Percentiles rank a stretch among this genome's conserved stretches.
These are phyloP conservation scores for Apophysomyces trapeziformis DNA, from an alignment of 371 early-diverging fungal genomes.

Conservation along the genomic window DNA sequence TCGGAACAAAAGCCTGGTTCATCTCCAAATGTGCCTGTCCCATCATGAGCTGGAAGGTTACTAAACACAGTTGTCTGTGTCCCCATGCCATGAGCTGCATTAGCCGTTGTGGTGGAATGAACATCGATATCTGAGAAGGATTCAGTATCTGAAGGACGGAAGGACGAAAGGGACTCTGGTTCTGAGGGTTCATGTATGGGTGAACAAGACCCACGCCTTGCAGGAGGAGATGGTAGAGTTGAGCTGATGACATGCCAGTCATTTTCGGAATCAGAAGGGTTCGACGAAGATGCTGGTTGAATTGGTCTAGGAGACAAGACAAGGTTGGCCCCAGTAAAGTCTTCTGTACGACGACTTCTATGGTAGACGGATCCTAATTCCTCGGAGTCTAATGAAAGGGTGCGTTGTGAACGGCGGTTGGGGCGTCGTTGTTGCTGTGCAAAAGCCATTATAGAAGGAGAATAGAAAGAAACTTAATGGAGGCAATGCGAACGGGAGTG, in stretches of 20 bases:
- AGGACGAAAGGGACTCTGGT: slow-evolving; percentile 37
- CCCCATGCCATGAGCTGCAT: background rate
- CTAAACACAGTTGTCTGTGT: slow-evolving; percentile 19
- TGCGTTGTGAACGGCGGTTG: slow-evolving; percentile 16
- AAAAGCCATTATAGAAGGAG: slow-evolving; percentile 44
- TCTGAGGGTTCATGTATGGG: slow-evolving; percentile 36
- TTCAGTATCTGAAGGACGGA: slow-evolving; percentile 43
- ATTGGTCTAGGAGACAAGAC: slow-evolving; percentile 19
- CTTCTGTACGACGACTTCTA: slow-evolving; percentile 4
- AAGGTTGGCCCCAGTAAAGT: slow-evolving; percentile 8
- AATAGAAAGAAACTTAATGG: slow-evolving; percentile 6
- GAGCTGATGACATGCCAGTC: slow-evolving; percentile 56
- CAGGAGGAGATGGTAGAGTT: slow-evolving; percentile 20
- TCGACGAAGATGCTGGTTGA: slow-evolving; percentile 13
- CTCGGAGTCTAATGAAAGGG: slow-evolving; percentile 16
- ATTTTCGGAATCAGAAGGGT: slow-evolving; percentile 43
- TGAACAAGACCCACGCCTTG: slow-evolving; percentile 18
- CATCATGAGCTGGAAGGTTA: slow-evolving; percentile 50
- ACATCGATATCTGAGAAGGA: slow-evolving; percentile 32
- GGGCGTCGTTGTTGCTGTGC: slow-evolving; percentile 47
- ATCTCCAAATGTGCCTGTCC: slow-evolving; percentile 48
- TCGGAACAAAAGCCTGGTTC: slow-evolving; percentile 21
- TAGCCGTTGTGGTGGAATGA: slow-evolving; percentile 5
- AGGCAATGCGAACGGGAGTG: background rate
- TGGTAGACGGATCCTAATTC: slow-evolving; percentile 20